Percentiles rank a stretch among this genome's conserved stretches.
Evolutionary conservation across 306 rosid genomes (phyloP).

Genomic region (Cyamopsis tetragonoloba): DNA sequence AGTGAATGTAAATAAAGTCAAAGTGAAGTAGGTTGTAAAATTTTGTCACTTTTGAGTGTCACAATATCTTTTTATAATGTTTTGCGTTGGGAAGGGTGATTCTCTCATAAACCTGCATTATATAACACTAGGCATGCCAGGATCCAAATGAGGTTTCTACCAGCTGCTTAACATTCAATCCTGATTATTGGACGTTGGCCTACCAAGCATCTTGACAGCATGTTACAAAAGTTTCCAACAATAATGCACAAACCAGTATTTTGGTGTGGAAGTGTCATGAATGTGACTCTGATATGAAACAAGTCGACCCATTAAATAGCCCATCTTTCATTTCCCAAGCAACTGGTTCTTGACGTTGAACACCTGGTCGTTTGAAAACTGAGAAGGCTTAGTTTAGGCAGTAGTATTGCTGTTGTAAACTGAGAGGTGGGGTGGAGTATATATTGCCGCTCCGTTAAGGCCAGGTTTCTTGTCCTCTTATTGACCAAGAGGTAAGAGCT

Average conservation of each 20-base stretch:
- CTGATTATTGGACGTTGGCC: neutral
- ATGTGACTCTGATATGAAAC: neutral
- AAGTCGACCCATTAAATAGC: too few species aligned
- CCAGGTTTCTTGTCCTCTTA: too few species aligned
- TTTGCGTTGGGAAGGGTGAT: too few species aligned
- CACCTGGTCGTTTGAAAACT: neutral
- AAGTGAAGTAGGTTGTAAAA: neutral
- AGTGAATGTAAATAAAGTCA: too few species aligned
- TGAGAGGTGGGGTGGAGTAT: too few species aligned
- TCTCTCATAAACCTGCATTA: too few species aligned
- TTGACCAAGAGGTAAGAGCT: neutral
- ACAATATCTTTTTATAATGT: too few species aligned
- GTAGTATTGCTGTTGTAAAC: too few species aligned
- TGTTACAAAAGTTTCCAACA: neutral
- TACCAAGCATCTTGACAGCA: neutral
- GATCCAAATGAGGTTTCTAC: neutral
- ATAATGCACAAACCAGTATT: neutral
- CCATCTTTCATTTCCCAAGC: neutral
- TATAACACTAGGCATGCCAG: neutral
- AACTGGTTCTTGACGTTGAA: neutral
- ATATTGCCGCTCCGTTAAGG: neutral
- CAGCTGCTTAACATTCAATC: neutral
- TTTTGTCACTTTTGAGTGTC: neutral
- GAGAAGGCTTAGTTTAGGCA: too few species aligned
- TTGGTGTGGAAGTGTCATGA: neutral